These are phyloP conservation scores for Nicotiana paniculata DNA, from an alignment of 257 asterid genomes.

Conservation along the genomic window DNA sequence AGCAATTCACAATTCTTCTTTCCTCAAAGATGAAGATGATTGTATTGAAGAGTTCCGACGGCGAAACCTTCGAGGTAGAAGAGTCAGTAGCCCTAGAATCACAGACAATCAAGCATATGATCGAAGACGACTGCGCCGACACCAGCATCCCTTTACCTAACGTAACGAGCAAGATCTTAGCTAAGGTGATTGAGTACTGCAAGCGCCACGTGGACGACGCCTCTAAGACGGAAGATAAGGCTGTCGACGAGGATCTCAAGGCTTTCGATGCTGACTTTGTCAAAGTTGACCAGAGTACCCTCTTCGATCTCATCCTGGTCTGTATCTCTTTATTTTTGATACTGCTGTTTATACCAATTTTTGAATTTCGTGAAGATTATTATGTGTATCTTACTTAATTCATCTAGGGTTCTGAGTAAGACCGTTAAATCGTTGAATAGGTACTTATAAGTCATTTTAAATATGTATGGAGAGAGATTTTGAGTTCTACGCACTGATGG, in stretches of 20 bases:
- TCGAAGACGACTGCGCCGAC: slow-evolving; percentile 41
- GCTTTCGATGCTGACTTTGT: slow-evolving; percentile 5
- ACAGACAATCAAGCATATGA: slow-evolving; percentile 38
- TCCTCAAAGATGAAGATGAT: slow-evolving; percentile 10
- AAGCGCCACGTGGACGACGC: slow-evolving; percentile 26
- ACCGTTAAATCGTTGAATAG: neutral
- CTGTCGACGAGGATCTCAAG: slow-evolving; percentile 16
- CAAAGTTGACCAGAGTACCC: slow-evolving; percentile 13
- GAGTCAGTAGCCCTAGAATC: slow-evolving; percentile 32
- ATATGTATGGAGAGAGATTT: too few species aligned
- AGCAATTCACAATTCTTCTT: neutral
- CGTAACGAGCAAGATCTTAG: slow-evolving; percentile 27
- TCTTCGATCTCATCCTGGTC: slow-evolving; percentile 18
- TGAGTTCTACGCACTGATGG: neutral
- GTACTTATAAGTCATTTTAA: neutral
- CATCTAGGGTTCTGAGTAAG: neutral
- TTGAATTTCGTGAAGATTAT: neutral
- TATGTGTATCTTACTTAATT: neutral
- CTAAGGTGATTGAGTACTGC: slow-evolving; percentile 48
- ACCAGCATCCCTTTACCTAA: slow-evolving; percentile 29
- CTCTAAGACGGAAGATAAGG: neutral
- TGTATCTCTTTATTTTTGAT: neutral
- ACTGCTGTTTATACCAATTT: neutral
- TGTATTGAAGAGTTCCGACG: slow-evolving; percentile 29
- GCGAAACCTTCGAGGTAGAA: slow-evolving; percentile 32